phyloP scores from a whole-genome alignment of 441 rosid genomes.

The Gossypium laxum region DNA sequence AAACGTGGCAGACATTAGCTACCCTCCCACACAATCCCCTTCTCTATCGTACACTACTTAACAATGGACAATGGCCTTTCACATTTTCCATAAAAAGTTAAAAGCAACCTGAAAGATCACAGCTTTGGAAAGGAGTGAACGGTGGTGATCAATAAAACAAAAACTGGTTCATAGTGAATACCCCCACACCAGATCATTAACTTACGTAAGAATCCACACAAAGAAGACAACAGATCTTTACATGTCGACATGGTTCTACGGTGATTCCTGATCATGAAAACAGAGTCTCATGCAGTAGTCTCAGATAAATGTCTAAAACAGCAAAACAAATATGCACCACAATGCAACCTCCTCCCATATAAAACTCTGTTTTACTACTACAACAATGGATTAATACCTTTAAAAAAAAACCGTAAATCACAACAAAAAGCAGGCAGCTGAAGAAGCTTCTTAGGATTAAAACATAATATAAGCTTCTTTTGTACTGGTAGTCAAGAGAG shows the following conservation, averaged over 20 bases:
- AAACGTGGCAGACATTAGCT: neutral
- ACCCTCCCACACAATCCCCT: conserved; percentile 2
- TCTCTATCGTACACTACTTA: neutral
- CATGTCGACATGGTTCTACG: neutral
- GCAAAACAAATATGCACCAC: neutral
- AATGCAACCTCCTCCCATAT: neutral
- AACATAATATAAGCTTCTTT: neutral
- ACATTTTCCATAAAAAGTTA: neutral
- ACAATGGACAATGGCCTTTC: neutral
- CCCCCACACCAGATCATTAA: neutral
- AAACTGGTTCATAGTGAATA: neutral
- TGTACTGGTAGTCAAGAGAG: neutral
- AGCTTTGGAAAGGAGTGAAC: neutral
- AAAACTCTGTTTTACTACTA: neutral
- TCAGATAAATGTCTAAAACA: neutral
- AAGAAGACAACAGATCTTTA: neutral
- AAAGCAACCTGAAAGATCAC: neutral
- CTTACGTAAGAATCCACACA: neutral
- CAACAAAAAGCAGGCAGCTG: neutral
- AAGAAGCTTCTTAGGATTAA: conserved; percentile 4
- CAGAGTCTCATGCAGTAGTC: neutral
- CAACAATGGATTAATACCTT: neutral
- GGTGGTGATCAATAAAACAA: neutral
- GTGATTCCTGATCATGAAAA: neutral
- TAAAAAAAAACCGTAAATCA: neutral